Evolutionary conservation across 495 filamentous ascomycete species (phyloP), one percentile per base, ranked within the genome.

Genomic region (Terfezia boudieri): DNA sequence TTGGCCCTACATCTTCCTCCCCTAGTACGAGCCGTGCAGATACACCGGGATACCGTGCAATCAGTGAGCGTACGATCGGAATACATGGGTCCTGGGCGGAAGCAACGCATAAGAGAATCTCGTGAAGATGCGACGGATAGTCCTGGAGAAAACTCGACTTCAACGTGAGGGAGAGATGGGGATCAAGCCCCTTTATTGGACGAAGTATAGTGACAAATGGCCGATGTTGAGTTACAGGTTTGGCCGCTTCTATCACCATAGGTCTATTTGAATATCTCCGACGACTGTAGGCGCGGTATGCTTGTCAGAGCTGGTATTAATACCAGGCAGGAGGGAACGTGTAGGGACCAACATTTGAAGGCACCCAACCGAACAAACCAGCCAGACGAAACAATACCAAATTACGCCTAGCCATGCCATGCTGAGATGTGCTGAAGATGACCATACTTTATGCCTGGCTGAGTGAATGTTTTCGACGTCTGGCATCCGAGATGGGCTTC

Each of bases 121-220:
- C 89, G 61, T 94, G 68, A 64, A 81, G 89, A 55, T 79, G 69
- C 22, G 61, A 68, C 0, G 87, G 86, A 63, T 96, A 99, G 49
- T 74, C 73, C 57, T 93, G 86, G 23, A 72, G 77, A 69, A 95
- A 93, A 17, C 83, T 86, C 14, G 89, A 81, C n/a, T 85, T 80
- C 38, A 99, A 80, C 57, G 90, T 94, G 59, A 90, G 83, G 70
- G 92, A 94, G 26, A 96, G 79, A 60, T 81, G 75, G 1, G 84
- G 80, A 62, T 99, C 92, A 48, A 93, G 75, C 55, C 89, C 92
- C 68, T 94, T 95, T 55, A 92, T 78, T 0, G 92, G 92, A 5
- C 92, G 84, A 57, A 99, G 86, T 55, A 92, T 76, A 36, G 88
- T 94, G 61, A 98, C 73, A 69, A 87, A 84, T n/a, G 86, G 86